These are phyloP conservation scores for Stephania cephalantha DNA, from an alignment of 164 flowering plant species.

Conservation along the genomic window DNA sequence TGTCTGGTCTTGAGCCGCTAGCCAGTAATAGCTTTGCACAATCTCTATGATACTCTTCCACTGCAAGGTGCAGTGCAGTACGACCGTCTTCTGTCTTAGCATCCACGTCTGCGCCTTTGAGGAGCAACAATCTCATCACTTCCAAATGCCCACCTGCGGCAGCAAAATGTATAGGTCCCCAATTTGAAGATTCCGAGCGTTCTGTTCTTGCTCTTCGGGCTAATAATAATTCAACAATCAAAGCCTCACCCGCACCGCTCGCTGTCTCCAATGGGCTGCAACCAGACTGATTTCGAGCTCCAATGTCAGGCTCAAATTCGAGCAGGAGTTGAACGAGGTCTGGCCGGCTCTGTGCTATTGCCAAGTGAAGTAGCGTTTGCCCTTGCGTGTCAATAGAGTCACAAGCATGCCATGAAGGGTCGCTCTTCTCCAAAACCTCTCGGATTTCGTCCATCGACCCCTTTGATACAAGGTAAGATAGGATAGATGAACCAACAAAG, in stretches of 20 bases:
- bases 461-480: constrained; percentile 38
- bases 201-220: constrained; percentile 45
- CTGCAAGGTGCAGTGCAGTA: constrained; percentile 60
- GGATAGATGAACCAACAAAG: constrained; percentile 54
- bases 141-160: constrained; percentile 53
- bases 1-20: constrained; percentile 36
- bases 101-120: constrained; percentile 48
- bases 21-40: constrained; percentile 51
- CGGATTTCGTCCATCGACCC: constrained; percentile 62
- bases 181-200: constrained; percentile 29
- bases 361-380: constrained; percentile 55
- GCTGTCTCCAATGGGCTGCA: constrained; percentile 59
- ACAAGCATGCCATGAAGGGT: constrained; percentile 39
- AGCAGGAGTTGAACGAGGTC: constrained; percentile 64
- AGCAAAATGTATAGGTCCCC: constrained; percentile 59
- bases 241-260: constrained; percentile 41
- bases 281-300: constrained; percentile 41
- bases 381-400: constrained; percentile 52
- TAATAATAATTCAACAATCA: constrained; percentile 66
- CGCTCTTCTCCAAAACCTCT: constrained; percentile 58
- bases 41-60: constrained; percentile 46
- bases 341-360: constrained; percentile 45
- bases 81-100: constrained; percentile 44
- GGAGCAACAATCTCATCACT: constrained; percentile 47
- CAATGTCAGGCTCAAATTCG: constrained; percentile 53